Conservation (phyloP, 2,329 filamentous ascomycete genomes). For the Ophiostoma ulmi region DNA sequence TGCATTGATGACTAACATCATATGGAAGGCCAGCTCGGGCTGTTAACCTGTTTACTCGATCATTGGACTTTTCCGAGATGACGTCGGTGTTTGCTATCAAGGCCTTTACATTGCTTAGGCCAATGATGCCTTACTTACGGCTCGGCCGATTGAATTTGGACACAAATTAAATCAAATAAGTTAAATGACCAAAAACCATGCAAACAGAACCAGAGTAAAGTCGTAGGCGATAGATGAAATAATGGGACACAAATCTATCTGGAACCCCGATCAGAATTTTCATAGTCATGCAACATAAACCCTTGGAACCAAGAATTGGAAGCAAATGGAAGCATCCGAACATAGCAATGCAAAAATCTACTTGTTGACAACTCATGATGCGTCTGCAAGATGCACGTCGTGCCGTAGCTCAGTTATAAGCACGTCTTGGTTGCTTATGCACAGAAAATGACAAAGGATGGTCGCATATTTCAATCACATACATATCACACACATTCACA, state of each 20-base stretch:
- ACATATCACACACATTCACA: conserved; percentile 2
- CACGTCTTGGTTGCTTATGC: conserved; percentile 12
- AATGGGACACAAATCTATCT: background rate
- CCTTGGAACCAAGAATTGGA: background rate
- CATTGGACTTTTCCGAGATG: background rate
- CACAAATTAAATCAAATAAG: background rate
- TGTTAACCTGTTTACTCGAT: background rate
- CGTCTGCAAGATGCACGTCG: conserved; percentile 13
- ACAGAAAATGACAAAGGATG: background rate
- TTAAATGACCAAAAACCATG: background rate
- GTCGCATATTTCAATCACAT: background rate
- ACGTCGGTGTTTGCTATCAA: background rate
- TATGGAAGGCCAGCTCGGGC: background rate
- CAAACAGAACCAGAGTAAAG: background rate
- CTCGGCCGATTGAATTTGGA: background rate
- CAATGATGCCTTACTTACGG: background rate
- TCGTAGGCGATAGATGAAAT: no score
- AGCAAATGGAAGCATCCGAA: background rate
- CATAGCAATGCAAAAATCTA: background rate
- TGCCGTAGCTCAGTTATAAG: conserved; percentile 1
- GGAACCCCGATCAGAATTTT: background rate
- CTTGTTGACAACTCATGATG: conserved; percentile 16
- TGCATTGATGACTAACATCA: background rate
- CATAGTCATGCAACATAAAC: background rate
- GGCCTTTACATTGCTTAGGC: background rate